phyloP scores from a whole-genome alignment of 306 rosid species.

The Corylus avellana region DNA sequence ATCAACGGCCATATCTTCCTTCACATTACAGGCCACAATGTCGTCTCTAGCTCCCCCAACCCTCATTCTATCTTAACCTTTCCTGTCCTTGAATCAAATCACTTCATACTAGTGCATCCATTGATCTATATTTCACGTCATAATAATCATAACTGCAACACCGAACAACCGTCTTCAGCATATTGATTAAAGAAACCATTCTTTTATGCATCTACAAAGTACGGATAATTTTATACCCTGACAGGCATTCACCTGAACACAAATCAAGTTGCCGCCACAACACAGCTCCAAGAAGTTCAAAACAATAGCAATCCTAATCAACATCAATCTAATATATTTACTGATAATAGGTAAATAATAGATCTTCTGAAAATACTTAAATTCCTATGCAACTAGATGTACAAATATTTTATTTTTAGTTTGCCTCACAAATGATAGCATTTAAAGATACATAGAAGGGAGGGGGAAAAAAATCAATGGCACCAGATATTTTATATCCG shows the following conservation, averaged over 20 bases:
- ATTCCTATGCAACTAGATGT: neutral
- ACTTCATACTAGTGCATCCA: neutral
- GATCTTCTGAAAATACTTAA: neutral
- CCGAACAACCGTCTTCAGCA: neutral
- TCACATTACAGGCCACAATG: neutral
- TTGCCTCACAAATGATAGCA: neutral
- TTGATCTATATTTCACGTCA: neutral
- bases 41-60: neutral
- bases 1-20: neutral
- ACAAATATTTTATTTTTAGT: neutral
- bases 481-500: neutral
- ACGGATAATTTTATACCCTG: neutral
- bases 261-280: neutral
- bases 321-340: neutral
- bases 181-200: neutral
- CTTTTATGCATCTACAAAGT: neutral
- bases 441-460: neutral
- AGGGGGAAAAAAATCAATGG: neutral
- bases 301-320: neutral
- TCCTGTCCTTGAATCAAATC: neutral
- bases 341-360: neutral
- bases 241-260: neutral
- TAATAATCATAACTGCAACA: neutral
- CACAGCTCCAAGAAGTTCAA: neutral
- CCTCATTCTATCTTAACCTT: neutral